These are phyloP conservation scores for Serpula lacrymans DNA, from an alignment of 768 basidiomycete species.

Conservation along the genomic window DNA sequence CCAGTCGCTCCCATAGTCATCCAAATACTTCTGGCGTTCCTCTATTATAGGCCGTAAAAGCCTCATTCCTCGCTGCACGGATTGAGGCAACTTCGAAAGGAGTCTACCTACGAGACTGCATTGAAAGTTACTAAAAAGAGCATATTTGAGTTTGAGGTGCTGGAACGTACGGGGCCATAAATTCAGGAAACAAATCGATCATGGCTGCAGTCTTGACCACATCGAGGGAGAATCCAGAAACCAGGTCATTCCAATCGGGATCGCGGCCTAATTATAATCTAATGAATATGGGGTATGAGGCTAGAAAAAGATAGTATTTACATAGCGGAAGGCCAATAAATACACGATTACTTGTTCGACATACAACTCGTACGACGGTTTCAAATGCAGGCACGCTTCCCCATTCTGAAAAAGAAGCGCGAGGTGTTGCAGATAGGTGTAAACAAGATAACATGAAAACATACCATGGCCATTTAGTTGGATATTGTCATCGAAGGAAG, in stretches of 20 bases:
- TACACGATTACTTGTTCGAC: constrained; percentile 30
- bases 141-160: too few species aligned
- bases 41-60: constrained; percentile 27
- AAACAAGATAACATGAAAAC: too few species aligned
- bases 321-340: constrained; percentile 34
- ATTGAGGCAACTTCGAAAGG: constrained; percentile 6
- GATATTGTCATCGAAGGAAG: too few species aligned
- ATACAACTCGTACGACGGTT: constrained; percentile 24
- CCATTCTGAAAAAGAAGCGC: constrained; percentile 21
- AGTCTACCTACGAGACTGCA: constrained; percentile 15
- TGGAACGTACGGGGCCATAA: constrained; percentile 27
- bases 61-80: constrained; percentile 6
- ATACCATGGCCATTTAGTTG: too few species aligned
- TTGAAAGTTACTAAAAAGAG: too few species aligned
- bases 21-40: constrained; percentile 20
- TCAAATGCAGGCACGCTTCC: constrained; percentile 14
- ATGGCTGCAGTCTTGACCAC: constrained; percentile 16
- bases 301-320: constrained; percentile 10
- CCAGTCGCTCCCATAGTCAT: constrained; percentile 24
- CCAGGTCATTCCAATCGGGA: constrained; percentile 31
- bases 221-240: constrained; percentile 27
- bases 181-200: constrained; percentile 27
- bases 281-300: neutral
- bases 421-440: neutral
- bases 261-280: constrained; percentile 33